These are phyloP conservation scores for Zygoascus flipseniorum DNA, from an alignment of 805 yeast species.

Conservation along the genomic window DNA sequence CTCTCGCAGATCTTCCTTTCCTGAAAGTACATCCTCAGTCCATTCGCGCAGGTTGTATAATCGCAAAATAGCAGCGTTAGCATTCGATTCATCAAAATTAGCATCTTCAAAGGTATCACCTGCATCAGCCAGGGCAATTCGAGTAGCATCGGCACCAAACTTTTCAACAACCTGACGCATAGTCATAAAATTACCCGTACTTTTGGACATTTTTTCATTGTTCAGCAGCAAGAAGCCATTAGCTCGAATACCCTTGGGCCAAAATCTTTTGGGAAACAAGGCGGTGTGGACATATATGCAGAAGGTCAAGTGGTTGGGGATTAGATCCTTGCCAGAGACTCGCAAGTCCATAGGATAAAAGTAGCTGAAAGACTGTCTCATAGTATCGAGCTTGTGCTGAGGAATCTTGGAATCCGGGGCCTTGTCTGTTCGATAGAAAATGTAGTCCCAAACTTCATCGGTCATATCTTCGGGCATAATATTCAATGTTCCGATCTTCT, in stretches of 20 bases:
- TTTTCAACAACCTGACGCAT: constrained; percentile 74
- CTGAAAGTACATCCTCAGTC: constrained; percentile 69
- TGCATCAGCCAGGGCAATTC: constrained; percentile 97
- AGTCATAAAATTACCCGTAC: constrained; percentile 95
- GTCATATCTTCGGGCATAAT: constrained; percentile 81
- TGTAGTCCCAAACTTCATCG: constrained; percentile 86
- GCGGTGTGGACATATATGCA: constrained; percentile 91
- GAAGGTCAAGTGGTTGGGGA: constrained; percentile 95
- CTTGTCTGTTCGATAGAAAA: constrained; percentile 65
- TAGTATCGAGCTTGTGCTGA: constrained; percentile 49
- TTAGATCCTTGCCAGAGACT: constrained; percentile 91
- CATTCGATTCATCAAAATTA: constrained; percentile 91
- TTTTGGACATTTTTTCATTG: constrained; percentile 96
- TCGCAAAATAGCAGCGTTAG: constrained; percentile 95
- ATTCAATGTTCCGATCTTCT: constrained; percentile 58
- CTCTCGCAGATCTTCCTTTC: constrained; percentile 45
- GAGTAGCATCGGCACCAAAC: constrained; percentile 95
- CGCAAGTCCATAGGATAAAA: constrained; percentile 92
- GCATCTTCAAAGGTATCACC: constrained; percentile 98
- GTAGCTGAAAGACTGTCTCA: constrained; percentile 93
- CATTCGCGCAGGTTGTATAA: constrained; percentile 88
- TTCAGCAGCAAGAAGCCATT: constrained; percentile 94
- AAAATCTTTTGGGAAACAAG: constrained; percentile 76
- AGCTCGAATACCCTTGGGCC: constrained; percentile 93
- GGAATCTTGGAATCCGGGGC: constrained; percentile 51